Percentiles rank a stretch among this genome's conserved stretches.
Conservation (phyloP, 148 eudicot genomes). For the Silene conica region DNA sequence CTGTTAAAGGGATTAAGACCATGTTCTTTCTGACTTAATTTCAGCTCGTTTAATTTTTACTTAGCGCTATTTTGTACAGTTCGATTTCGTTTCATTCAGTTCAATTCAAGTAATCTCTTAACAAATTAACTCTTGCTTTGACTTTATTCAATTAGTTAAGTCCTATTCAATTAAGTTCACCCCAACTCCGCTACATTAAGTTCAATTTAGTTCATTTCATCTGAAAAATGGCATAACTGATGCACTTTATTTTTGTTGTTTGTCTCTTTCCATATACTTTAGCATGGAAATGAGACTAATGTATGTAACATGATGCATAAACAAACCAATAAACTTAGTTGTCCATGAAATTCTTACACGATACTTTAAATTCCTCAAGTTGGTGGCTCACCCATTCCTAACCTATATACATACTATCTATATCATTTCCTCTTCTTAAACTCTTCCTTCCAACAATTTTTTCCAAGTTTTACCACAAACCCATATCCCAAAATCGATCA, state of each 20-base stretch:
- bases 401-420: constrained; percentile 12
- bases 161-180: too few species aligned
- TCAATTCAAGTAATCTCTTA: too few species aligned
- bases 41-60: too few species aligned
- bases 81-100: too few species aligned
- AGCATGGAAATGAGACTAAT: neutral
- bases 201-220: too few species aligned
- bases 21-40: too few species aligned
- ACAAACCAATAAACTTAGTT: neutral
- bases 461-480: constrained; percentile 4
- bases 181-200: too few species aligned
- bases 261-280: neutral
- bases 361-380: constrained; percentile 19
- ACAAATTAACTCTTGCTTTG: too few species aligned
- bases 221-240: too few species aligned
- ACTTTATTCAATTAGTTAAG: too few species aligned
- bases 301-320: neutral
- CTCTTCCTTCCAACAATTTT: constrained; percentile 7
- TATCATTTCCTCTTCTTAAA: constrained; percentile 6
- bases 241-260: neutral
- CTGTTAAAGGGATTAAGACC: too few species aligned
- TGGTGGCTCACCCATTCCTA: constrained; percentile 62
- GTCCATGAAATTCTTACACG: constrained; percentile 20
- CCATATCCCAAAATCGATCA: neutral
- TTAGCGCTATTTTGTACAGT: too few species aligned